Conservation (phyloP, 805 yeast species). For the Ogataea nitratoaversa region DNA sequence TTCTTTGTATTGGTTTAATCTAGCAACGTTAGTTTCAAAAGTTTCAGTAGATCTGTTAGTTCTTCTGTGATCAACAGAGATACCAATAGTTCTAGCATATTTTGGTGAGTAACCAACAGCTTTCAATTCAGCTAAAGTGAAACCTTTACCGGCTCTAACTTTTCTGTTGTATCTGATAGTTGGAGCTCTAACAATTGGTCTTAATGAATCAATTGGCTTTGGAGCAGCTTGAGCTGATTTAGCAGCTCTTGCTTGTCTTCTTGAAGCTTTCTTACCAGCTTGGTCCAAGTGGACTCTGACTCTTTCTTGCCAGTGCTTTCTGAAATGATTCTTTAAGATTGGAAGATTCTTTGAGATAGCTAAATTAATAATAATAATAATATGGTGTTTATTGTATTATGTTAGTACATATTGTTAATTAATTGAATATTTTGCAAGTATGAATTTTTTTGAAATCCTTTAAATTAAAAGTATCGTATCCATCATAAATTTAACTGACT, state of each 20-base stretch:
- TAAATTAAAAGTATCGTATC: too few species aligned
- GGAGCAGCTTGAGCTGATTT: conserved; percentile 97
- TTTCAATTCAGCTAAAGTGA: conserved; percentile 95
- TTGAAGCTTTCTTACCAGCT: conserved; percentile 98
- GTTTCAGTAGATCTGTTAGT: conserved; percentile 96
- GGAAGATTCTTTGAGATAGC: conserved; percentile 99
- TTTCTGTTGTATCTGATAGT: conserved; percentile 99
- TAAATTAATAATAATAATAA: conserved; percentile 32
- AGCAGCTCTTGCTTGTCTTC: conserved; percentile 91
- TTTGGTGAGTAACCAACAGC: conserved; percentile 92
- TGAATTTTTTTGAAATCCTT: too few species aligned
- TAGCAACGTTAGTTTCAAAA: conserved; percentile 89
- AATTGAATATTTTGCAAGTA: too few species aligned
- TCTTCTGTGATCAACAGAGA: conserved; percentile 99
- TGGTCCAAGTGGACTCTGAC: conserved; percentile 99
- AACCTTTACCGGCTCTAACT: conserved; percentile 99
- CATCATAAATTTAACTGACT: too few species aligned
- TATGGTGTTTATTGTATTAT: not conserved
- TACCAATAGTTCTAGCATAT: conserved; percentile 98
- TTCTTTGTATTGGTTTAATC: conserved; percentile 94
- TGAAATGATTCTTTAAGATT: conserved; percentile 98
- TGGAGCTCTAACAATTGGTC: conserved; percentile 99
- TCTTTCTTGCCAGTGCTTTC: conserved; percentile 99
- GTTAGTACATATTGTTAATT: too few species aligned
- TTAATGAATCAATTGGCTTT: conserved; percentile 91